Conservation (phyloP, 345 rosid species). For the Raphanus sativus region DNA sequence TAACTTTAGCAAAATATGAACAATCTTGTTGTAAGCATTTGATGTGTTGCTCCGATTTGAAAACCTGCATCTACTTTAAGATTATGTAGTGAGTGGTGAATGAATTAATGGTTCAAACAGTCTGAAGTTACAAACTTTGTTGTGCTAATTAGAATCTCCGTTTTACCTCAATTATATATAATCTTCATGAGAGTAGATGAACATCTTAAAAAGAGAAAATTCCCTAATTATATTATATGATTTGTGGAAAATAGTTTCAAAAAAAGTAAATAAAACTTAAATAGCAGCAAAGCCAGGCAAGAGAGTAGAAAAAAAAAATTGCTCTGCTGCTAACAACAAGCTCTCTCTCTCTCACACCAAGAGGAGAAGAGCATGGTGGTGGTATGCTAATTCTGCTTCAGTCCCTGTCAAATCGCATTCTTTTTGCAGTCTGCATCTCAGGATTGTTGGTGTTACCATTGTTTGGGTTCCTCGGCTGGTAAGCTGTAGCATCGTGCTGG, state of each 20-base stretch:
- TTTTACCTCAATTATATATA: not conserved
- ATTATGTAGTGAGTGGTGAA: not conserved
- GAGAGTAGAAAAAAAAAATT: not conserved
- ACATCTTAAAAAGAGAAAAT: not conserved
- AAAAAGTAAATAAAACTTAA: constrained; percentile 18
- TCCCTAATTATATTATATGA: not conserved
- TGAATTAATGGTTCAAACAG: not conserved
- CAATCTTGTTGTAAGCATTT: constrained; percentile 32
- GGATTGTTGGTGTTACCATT: constrained; percentile 38
- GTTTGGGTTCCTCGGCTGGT: constrained; percentile 44
- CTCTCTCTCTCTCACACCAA: not conserved
- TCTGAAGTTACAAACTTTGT: not conserved
- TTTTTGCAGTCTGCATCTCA: constrained; percentile 64
- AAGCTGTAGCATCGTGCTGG: constrained; percentile 73
- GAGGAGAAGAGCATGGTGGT: constrained; percentile 13
- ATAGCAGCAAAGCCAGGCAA: constrained; percentile 35
- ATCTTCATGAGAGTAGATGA: not conserved
- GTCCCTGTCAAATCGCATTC: constrained; percentile 91
- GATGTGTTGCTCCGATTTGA: constrained; percentile 27
- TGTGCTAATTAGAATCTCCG: not conserved
- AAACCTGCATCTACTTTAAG: constrained; percentile 27
- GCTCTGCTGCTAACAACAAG: constrained; percentile 27
- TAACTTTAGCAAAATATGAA: not conserved
- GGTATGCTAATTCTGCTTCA: constrained; percentile 54
- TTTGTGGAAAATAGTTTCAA: not conserved